These are phyloP conservation scores for Lantana camara DNA, from an alignment of 257 asterid species.

Conservation along the genomic window DNA sequence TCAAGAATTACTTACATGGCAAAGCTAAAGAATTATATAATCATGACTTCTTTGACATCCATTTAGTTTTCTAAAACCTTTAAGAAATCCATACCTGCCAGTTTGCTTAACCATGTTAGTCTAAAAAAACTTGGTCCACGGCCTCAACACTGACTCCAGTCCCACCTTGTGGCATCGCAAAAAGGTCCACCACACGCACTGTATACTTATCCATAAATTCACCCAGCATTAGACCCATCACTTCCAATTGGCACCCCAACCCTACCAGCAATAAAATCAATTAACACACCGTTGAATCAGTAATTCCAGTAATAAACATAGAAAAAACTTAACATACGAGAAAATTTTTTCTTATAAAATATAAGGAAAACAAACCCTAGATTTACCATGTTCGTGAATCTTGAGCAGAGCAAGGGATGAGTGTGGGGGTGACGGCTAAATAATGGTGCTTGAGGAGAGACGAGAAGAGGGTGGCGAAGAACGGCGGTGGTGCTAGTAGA, in stretches of 20 bases:
- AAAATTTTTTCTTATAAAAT: neutral
- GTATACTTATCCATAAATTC: slow-evolving; percentile 88
- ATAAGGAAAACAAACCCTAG: slow-evolving; percentile 27
- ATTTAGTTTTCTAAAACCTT: no score
- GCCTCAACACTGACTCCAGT: slow-evolving; percentile 94
- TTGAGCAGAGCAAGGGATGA: slow-evolving; percentile 83
- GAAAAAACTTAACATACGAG: neutral
- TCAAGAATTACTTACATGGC: no score
- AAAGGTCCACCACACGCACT: slow-evolving; percentile 86
- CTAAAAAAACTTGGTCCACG: slow-evolving; percentile 84
- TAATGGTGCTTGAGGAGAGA: no score
- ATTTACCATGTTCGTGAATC: slow-evolving; percentile 81
- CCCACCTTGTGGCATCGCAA: slow-evolving; percentile 95
- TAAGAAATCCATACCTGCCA: slow-evolving; percentile 69
- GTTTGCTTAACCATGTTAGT: slow-evolving; percentile 92
- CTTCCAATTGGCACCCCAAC: slow-evolving; percentile 94
- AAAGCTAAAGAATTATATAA: no score
- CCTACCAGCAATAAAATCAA: slow-evolving; percentile 47
- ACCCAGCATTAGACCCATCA: slow-evolving; percentile 85
- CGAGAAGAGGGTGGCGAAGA: no score
- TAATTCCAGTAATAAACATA: neutral
- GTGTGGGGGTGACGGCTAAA: no score
- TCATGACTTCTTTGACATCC: no score
- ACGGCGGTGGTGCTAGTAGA: no score
- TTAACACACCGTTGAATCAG: neutral